Conservation (phyloP, 257 asterid genomes). For the Petunia secreta region DNA sequence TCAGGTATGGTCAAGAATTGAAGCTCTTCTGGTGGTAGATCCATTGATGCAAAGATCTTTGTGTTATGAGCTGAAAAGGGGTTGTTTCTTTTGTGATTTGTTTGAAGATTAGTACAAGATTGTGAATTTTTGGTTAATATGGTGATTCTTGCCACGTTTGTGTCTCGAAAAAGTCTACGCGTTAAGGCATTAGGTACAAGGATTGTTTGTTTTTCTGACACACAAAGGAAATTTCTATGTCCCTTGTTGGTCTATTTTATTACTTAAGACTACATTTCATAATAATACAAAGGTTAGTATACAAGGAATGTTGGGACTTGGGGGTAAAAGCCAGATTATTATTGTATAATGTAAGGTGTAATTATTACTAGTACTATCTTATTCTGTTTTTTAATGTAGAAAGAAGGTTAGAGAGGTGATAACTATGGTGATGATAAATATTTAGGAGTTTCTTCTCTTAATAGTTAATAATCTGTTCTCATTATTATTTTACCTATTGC, state of each 20-base stretch:
- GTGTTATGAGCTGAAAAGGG: not conserved
- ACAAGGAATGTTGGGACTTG: not conserved
- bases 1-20: constrained; percentile 65
- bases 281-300: not conserved
- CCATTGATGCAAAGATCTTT: constrained; percentile 45
- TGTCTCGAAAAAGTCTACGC: not conserved
- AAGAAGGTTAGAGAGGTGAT: not conserved
- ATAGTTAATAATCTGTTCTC: no score
- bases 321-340: not conserved
- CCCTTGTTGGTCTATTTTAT: not conserved
- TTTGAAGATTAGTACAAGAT: not conserved
- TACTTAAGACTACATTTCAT: not conserved
- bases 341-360: not conserved
- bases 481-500: no score
- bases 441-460: no score
- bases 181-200: constrained; percentile 20
- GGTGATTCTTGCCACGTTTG: not conserved
- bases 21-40: constrained; percentile 80
- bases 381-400: not conserved
- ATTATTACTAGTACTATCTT: not conserved
- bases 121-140: not conserved
- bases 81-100: not conserved
- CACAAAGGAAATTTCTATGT: not conserved
- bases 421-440: not conserved
- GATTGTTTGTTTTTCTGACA: not conserved